Evolutionary conservation across 495 filamentous ascomycete species (phyloP).

Genomic region (Hyaloscypha variabilis): DNA sequence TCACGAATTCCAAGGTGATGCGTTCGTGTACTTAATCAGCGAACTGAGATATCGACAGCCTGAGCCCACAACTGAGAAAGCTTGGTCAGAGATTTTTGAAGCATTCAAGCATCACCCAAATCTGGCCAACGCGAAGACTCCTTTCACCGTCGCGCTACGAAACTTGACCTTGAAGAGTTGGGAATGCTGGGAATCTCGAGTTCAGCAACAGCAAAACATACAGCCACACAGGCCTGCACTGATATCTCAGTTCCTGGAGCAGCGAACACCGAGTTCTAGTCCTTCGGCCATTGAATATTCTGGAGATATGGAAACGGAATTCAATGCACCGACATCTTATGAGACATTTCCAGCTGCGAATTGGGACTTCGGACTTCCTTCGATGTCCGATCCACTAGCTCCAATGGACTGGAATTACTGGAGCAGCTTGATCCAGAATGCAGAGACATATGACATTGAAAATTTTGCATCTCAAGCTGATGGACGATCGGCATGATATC

Average conservation of each 20-base stretch:
- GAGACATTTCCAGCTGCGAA: neutral
- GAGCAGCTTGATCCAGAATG: neutral
- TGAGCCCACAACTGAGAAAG: conserved; percentile 49
- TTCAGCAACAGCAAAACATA: neutral
- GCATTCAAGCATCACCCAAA: conserved; percentile 45
- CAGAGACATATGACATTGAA: neutral
- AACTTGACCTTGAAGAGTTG: conserved; percentile 46
- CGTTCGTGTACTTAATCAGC: conserved; percentile 52
- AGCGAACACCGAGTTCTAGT: neutral
- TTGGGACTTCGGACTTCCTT: neutral
- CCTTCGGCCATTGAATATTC: conserved; percentile 1
- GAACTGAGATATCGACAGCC: conserved; percentile 50
- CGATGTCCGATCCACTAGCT: neutral
- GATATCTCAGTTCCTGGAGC: neutral
- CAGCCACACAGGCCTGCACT: neutral
- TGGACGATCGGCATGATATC: neutral
- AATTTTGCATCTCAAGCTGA: neutral
- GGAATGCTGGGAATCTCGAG: conserved; percentile 24
- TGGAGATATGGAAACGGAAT: neutral
- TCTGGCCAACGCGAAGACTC: conserved; percentile 42
- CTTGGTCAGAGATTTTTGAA: conserved; percentile 44
- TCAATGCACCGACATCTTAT: neutral
- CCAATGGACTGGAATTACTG: conserved; percentile 8
- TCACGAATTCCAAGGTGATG: conserved; percentile 49
- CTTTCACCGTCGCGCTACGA: conserved; percentile 37